Evolutionary conservation across 202 grass and related monocot genomes (phyloP).

Genomic region (Panicum hallii): DNA sequence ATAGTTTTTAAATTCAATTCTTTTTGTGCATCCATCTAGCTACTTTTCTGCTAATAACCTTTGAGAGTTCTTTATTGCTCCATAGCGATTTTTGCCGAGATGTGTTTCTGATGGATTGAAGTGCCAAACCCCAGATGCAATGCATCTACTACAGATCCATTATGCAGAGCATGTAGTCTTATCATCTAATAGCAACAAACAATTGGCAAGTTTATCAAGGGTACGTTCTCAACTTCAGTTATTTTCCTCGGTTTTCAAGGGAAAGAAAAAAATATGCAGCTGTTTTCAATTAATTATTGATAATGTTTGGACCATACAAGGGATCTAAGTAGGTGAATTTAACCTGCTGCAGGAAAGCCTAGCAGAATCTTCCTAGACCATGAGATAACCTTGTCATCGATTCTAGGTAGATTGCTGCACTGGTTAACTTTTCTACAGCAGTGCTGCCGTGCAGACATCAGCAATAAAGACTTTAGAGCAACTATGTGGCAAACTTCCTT

Average conservation of each 20-base stretch:
- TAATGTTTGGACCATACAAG: neutral
- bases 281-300: conserved; percentile 11
- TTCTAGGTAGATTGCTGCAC: neutral
- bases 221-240: conserved; percentile 8
- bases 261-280: neutral
- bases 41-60: neutral
- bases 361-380: conserved; percentile 12
- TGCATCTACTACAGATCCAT: neutral
- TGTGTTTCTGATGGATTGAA: conserved; percentile 12
- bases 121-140: neutral
- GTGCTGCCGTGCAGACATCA: conserved; percentile 5
- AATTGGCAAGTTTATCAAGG: neutral
- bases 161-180: neutral
- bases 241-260: conserved; percentile 18
- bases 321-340: conserved; percentile 5
- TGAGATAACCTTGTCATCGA: neutral
- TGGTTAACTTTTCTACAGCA: neutral
- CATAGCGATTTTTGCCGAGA: neutral
- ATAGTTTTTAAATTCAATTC: neutral
- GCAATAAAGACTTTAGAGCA: neutral
- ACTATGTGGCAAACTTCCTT: neutral
- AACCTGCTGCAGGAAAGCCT: conserved; percentile 10
- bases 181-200: neutral
- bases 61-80: conserved; percentile 1
- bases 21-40: neutral